These are phyloP conservation scores for Cercospora sesami DNA, from an alignment of 2,329 filamentous ascomycete genomes.

Conservation along the genomic window DNA sequence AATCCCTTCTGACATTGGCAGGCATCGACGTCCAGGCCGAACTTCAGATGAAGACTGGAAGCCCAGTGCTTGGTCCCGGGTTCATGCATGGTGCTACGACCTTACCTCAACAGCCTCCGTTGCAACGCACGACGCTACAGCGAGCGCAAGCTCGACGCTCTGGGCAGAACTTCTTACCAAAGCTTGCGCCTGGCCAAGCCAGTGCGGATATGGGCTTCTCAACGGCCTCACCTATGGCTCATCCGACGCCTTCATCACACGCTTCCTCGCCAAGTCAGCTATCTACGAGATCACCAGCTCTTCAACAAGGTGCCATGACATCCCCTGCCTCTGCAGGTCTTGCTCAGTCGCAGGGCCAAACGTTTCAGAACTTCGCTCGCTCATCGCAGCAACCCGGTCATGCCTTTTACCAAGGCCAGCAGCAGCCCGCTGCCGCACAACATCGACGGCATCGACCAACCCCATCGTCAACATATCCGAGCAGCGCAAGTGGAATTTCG, in stretches of 20 bases:
- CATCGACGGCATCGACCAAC: conserved; percentile 24
- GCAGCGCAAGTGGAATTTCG: conserved; percentile 38
- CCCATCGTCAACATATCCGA: conserved; percentile 29
- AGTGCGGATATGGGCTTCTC: conserved; percentile 45
- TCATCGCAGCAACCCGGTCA: conserved; percentile 46
- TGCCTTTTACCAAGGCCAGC: conserved; percentile 46
- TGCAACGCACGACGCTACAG: conserved; percentile 79
- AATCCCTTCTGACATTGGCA: conserved; percentile 41
- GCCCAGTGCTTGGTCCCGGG: conserved; percentile 72
- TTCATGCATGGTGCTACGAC: conserved; percentile 48
- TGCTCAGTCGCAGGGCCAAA: conserved; percentile 52
- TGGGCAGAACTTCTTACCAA: conserved; percentile 37
- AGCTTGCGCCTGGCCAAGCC: conserved; percentile 43
- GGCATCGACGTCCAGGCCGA: conserved; percentile 97
- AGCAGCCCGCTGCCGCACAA: conserved; percentile 38
- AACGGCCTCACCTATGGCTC: conserved; percentile 68
- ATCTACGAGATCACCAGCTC: conserved; percentile 60
- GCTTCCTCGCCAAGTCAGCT: conserved; percentile 63
- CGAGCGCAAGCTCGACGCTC: conserved; percentile 56
- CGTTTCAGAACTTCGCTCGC: conserved; percentile 42
- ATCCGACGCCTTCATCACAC: conserved; percentile 81
- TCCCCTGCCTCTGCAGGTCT: conserved; percentile 60
- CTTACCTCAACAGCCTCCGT: conserved; percentile 50
- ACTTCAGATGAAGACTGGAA: conserved; percentile 86
- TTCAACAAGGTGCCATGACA: conserved; percentile 61